Evolutionary conservation across 768 basidiomycete species (phyloP), one percentile per base, ranked within the genome.

Genomic region (Tulasnella sp.): DNA sequence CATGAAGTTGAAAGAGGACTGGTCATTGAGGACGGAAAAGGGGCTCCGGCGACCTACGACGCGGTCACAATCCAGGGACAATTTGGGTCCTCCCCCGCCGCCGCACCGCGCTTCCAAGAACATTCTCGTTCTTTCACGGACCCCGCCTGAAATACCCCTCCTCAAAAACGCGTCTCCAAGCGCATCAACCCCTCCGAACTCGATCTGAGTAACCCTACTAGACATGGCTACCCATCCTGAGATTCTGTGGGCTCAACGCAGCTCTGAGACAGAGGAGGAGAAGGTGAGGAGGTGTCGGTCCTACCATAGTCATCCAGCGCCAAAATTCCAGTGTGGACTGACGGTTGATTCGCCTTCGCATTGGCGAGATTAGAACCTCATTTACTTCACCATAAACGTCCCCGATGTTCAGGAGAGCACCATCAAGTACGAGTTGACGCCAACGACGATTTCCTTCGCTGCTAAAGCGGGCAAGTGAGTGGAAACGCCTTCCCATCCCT

Each of bases 231-330:
- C 73, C 19, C 92, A 94, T 80, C 95, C 95, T 41, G 94, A 97
- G 81, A 84, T 96, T 40, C 85, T 95, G 1, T 98, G 95, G 94
- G 95, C 96, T 62, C 95, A 98, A 81, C 88, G 96, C 76, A 92
- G 90, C 83, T 90, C 88, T 44, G 84, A 80, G 17, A 77, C 83
- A 12, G 85, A 83, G 16, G 83, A 87, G 37, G 84, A 83, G 63
- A 95, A 95, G 84, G 95, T 92, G 62, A 47, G 79, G 17, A 22
- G 44, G 17, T 37, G 5, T 59, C 32, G 29, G 22, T 14, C 52
- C 3, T 59, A 12, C 9, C 52, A 59, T 59, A 70, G 69, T 52
- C 69, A 70, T 32, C 1, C 26, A 29, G 41, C 44, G 47, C 44
- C 69, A 36, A 35, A 52, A 34, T 62, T 32, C 11, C 17, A 40